Evolutionary conservation across 1,284 basidiomycete species (phyloP).

Genomic region (Trichosporon sp.): DNA sequence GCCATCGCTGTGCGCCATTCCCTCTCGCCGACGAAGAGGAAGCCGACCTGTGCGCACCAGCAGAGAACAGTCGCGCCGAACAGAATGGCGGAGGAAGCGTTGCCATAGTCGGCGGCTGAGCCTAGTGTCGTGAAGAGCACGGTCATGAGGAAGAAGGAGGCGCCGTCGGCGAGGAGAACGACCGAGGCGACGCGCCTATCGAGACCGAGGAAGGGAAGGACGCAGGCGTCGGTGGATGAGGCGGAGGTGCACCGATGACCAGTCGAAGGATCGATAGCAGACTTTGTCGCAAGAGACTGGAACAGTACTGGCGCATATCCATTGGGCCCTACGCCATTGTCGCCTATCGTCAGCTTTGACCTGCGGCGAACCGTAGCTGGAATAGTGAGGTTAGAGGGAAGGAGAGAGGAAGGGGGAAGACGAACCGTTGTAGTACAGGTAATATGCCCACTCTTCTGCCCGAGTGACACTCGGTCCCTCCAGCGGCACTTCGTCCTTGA

Average conservation of each 20-base stretch:
- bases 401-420: background rate
- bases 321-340: conserved; percentile 35
- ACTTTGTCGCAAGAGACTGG: conserved; percentile 66
- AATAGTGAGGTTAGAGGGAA: background rate
- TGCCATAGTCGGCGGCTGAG: conserved; percentile 76
- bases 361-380: background rate
- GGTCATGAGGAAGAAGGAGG: conserved; percentile 61
- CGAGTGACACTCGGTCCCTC: conserved; percentile 27
- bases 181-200: conserved; percentile 68
- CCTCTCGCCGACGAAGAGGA: conserved; percentile 62
- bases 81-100: conserved; percentile 72
- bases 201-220: conserved; percentile 70
- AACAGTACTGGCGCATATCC: conserved; percentile 71
- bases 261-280: conserved; percentile 66
- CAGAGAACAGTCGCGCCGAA: conserved; percentile 67
- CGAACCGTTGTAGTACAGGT: conserved; percentile 31
- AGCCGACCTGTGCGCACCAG: conserved; percentile 75
- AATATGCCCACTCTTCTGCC: conserved; percentile 35
- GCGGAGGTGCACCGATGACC: conserved; percentile 24
- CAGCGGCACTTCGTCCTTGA: background rate
- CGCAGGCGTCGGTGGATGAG: conserved; percentile 35
- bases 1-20: conserved; percentile 74
- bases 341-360: conserved; percentile 20
- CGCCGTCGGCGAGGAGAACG: conserved; percentile 69
- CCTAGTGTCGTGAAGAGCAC: conserved; percentile 69